phyloP scores from a whole-genome alignment of 176 grass and related monocot species.

The Triticum aestivum region DNA sequence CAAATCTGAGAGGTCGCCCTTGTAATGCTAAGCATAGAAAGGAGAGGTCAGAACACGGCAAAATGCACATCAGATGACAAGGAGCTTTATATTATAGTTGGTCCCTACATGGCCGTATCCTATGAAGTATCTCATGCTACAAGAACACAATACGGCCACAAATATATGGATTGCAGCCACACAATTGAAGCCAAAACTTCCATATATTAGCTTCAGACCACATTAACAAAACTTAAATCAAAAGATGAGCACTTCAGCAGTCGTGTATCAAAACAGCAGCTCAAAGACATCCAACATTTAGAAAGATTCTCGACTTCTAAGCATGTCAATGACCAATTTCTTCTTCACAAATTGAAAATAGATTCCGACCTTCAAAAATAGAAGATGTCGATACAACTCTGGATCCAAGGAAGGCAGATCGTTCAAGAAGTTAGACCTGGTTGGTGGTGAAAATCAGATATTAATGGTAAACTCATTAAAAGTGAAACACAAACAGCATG shows the following conservation, averaged over 20 bases:
- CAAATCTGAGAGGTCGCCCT: slow-evolving; percentile 80
- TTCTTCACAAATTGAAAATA: slow-evolving; percentile 14
- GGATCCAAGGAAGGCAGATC: slow-evolving; percentile 97
- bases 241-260: background rate
- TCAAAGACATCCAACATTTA: slow-evolving; percentile 1
- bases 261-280: background rate
- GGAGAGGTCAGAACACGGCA: background rate
- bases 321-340: slow-evolving; percentile 4
- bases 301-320: slow-evolving; percentile 8
- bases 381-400: slow-evolving; percentile 93
- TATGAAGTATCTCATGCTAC: slow-evolving; percentile 2
- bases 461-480: slow-evolving; percentile 9
- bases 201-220: slow-evolving; percentile 1
- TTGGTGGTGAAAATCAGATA: slow-evolving; percentile 19
- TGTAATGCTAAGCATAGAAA: slow-evolving; percentile 62
- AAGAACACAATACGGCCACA: background rate
- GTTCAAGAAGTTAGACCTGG: slow-evolving; percentile 93
- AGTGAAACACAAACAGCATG: slow-evolving; percentile 20
- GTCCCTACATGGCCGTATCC: background rate
- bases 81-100: background rate
- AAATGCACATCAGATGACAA: background rate
- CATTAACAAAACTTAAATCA: background rate
- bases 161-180: slow-evolving; percentile 2
- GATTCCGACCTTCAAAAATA: slow-evolving; percentile 82
- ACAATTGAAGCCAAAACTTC: background rate